Base-by-base conservation (phyloP, 169 alveolate species). In the Babesia divergens region DNA sequence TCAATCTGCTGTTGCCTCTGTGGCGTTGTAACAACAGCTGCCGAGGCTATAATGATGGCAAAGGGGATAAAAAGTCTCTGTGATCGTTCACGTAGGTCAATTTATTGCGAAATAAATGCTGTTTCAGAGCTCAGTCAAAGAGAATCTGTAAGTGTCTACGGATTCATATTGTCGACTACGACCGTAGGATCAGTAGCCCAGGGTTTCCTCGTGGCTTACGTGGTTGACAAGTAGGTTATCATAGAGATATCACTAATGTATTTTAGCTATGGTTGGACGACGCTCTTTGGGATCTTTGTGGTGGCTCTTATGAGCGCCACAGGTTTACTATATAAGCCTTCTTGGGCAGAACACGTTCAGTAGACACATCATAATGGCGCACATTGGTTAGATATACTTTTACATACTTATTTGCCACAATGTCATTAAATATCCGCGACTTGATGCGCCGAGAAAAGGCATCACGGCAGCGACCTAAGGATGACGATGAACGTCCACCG, bases 391-490 rank as follows among this genome's bases (percentile, higher is more conserved):
- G n/a, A 35, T 11, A 28, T 7, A 35, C n/a, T 29, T 5, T 7
- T 56, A 16, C 6, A 22, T 56, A 5, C n/a, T 11, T 37, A 22
- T 29, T 44, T 6, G 52, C 7, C 51, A 24, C 52, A 3, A 77
- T 77, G 86, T 50, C 76, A 26, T 42, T 54, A 24, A 70, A 83
- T 16, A 28, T 80, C 56, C 75, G 88, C 31, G 88, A 69, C 51
- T 37, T 80, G 31, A 80, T 80, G 88, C 55, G 71, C 59, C 68
- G 77, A 26, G 88, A 80, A 56, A 80, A 71, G 86, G 86, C 62
- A 38, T 44, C 86, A 5, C 82, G 86, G 65, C 47, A 60, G 44
- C 22, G 1, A 54, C 22, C 32, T 54, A 40, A n/a, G n/a, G n/a
- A n/a, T n/a, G n/a, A n/a, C n/a, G n/a, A 11, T 40, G 11, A 11